Evolutionary conservation across 2,329 filamentous ascomycete species (phyloP).

Genomic region (Penicillium oxalicum): DNA sequence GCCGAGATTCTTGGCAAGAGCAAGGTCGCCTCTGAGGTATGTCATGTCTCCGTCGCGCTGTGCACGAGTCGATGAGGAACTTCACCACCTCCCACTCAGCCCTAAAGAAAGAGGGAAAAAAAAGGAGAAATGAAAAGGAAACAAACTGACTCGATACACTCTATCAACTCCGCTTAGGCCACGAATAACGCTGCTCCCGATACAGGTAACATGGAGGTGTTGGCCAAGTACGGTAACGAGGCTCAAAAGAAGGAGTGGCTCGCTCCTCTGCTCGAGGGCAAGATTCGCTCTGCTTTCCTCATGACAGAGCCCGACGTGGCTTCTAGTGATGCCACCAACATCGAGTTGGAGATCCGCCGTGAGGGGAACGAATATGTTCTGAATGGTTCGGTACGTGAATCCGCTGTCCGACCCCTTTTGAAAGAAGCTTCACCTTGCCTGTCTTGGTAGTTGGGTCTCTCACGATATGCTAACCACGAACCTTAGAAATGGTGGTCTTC

Average conservation of each 20-base stretch:
- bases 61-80: too few species aligned
- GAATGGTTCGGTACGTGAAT: slow-evolving; percentile 63
- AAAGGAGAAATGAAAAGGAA: neutral
- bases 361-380: slow-evolving; percentile 87
- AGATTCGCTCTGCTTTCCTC: slow-evolving; percentile 83
- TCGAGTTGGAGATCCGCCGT: slow-evolving; percentile 71
- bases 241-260: slow-evolving; percentile 82
- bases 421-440: neutral
- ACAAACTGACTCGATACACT: neutral
- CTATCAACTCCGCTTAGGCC: slow-evolving; percentile 42
- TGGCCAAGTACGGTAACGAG: slow-evolving; percentile 85
- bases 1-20: slow-evolving; percentile 92
- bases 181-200: slow-evolving; percentile 88
- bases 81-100: too few species aligned
- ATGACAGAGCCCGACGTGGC: slow-evolving; percentile 92
- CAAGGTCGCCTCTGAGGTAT: slow-evolving; percentile 65
- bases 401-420: too few species aligned
- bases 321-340: slow-evolving; percentile 88
- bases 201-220: slow-evolving; percentile 92
- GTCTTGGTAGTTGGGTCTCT: neutral
- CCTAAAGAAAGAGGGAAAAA: neutral
- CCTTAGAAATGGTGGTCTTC: slow-evolving; percentile 96
- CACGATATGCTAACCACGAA: too few species aligned
- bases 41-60: neutral
- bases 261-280: slow-evolving; percentile 69